Evolutionary conservation across 2,329 filamentous ascomycete species (phyloP).

Genomic region (Zarea fungicola): DNA sequence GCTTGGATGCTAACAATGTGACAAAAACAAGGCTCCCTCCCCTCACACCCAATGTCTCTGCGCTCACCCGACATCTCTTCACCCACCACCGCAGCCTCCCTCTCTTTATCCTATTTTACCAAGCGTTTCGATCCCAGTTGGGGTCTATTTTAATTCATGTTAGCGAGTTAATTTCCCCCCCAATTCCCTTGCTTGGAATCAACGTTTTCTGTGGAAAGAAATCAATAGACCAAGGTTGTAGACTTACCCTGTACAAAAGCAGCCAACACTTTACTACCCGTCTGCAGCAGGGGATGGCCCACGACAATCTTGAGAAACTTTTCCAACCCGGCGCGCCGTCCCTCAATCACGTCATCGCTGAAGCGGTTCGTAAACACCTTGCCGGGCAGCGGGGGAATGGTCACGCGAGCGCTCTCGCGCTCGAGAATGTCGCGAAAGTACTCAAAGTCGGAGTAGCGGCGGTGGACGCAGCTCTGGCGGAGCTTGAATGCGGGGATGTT

Average conservation of each 20-base stretch:
- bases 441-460: slow-evolving; percentile 97
- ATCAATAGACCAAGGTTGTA: too few relatives aligned
- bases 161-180: too few relatives aligned
- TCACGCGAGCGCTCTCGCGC: slow-evolving; percentile 88
- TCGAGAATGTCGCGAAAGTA: slow-evolving; percentile 98
- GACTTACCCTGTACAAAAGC: slow-evolving; percentile 87
- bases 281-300: slow-evolving; percentile 92
- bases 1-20: not conserved
- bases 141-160: slow-evolving; percentile 54
- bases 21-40: not conserved
- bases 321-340: slow-evolving; percentile 83
- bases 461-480: slow-evolving; percentile 78
- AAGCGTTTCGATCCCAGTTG: slow-evolving; percentile 87
- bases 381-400: slow-evolving; percentile 89
- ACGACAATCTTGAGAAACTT: slow-evolving; percentile 97
- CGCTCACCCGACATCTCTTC: too few relatives aligned
- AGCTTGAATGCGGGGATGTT: slow-evolving; percentile 99
- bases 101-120: slow-evolving; percentile 47
- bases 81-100: too few relatives aligned
- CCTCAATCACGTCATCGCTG: slow-evolving; percentile 97
- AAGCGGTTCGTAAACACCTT: slow-evolving; percentile 99
- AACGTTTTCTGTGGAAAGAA: too few relatives aligned
- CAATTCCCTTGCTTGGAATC: too few relatives aligned
- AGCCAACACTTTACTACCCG: slow-evolving; percentile 91
- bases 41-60: not conserved